These are phyloP conservation scores for Chaetomium olivaceum DNA, from an alignment of 2,329 filamentous ascomycete genomes.

Conservation along the genomic window DNA sequence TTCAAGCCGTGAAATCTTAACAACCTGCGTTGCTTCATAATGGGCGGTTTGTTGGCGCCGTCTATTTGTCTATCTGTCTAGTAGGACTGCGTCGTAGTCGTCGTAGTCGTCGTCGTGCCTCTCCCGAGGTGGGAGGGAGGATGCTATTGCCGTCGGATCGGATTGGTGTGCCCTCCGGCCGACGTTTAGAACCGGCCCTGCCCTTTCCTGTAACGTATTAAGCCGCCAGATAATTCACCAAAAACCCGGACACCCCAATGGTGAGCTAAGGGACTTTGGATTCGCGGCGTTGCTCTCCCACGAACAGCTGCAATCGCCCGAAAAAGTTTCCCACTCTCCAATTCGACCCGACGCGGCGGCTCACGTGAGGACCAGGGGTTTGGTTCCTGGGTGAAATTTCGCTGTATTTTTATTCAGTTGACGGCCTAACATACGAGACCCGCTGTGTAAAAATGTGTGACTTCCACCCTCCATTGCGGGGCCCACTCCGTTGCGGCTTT, in stretches of 20 bases:
- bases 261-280: not conserved
- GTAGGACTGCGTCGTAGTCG: not conserved
- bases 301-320: constrained; percentile 1
- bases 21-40: constrained; percentile 56
- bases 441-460: too few species aligned
- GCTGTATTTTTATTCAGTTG: not conserved
- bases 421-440: too few species aligned
- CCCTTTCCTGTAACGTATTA: not conserved
- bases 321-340: constrained; percentile 23
- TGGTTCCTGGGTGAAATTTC: not conserved
- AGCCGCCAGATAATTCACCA: constrained; percentile 2
- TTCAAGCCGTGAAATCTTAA: constrained; percentile 67
- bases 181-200: not conserved
- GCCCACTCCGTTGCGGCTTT: constrained; percentile 1
- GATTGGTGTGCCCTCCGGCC: constrained; percentile 13
- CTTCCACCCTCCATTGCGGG: not conserved
- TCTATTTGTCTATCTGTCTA: not conserved
- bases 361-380: constrained; percentile 23
- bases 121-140: not conserved
- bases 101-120: not conserved
- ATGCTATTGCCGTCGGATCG: constrained; percentile 12
- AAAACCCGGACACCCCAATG: constrained; percentile 1
- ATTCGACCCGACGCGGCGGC: constrained; percentile 13
- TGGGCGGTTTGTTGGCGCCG: constrained; percentile 30
- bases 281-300: constrained; percentile 13